Percentiles rank a stretch among this genome's conserved stretches.
phyloP scores from a whole-genome alignment of 441 rosid species.

The Cnidoscolus chayamansa region DNA sequence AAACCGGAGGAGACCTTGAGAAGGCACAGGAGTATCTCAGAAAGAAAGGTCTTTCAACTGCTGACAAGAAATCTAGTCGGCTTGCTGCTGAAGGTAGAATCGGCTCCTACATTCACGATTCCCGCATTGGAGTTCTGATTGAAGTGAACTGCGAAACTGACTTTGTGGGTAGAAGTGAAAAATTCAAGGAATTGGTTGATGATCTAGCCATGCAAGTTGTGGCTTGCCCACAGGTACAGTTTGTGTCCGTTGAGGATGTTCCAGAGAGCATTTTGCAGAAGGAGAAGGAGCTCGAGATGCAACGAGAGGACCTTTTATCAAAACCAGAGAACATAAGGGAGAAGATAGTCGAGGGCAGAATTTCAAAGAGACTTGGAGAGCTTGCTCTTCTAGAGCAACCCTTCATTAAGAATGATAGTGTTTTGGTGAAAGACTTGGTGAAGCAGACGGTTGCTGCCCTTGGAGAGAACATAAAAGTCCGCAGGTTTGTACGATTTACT shows the following conservation, averaged over 20 bases:
- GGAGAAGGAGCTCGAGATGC: slow-evolving; percentile 88
- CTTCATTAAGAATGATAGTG: slow-evolving; percentile 60
- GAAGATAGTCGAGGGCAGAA: slow-evolving; percentile 78
- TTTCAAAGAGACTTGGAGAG: slow-evolving; percentile 79
- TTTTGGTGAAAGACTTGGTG: slow-evolving; percentile 71
- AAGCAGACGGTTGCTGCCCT: slow-evolving; percentile 79
- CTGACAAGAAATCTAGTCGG: slow-evolving; percentile 86
- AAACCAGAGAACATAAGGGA: slow-evolving; percentile 88
- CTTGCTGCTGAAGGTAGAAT: slow-evolving; percentile 96
- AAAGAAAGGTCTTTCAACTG: slow-evolving; percentile 84
- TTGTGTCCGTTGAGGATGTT: slow-evolving; percentile 64
- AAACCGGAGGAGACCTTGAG: slow-evolving; percentile 85
- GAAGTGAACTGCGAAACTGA: slow-evolving; percentile 96
- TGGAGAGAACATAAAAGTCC: slow-evolving; percentile 72
- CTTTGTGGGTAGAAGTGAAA: slow-evolving; percentile 87
- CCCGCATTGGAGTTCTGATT: slow-evolving; percentile 78
- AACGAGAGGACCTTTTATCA: slow-evolving; percentile 73
- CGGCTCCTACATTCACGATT: slow-evolving; percentile 86
- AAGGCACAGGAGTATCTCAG: slow-evolving; percentile 93
- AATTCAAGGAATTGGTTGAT: slow-evolving; percentile 78
- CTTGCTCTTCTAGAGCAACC: slow-evolving; percentile 75
- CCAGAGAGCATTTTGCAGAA: slow-evolving; percentile 46
- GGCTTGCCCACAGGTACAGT: slow-evolving; percentile 84
- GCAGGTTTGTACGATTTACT: slow-evolving; percentile 65
- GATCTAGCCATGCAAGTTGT: slow-evolving; percentile 95